phyloP scores from a whole-genome alignment of 805 yeast genomes.

The Kluyveromyces nonfermentans region DNA sequence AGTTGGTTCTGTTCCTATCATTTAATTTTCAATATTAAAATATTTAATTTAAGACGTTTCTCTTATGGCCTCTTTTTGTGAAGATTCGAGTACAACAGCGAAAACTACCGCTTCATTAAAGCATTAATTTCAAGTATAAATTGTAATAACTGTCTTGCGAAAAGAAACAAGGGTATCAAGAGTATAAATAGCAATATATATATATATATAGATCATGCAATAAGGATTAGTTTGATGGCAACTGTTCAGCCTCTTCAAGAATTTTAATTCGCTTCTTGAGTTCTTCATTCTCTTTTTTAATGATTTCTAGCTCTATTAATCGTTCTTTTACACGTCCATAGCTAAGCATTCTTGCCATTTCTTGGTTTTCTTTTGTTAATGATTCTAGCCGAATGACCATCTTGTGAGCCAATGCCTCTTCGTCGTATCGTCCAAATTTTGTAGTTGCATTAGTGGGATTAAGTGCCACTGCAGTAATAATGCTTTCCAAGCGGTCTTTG shows the following conservation, averaged over 20 bases:
- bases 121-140: not conserved
- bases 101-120: too few relatives aligned
- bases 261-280: conserved; percentile 27
- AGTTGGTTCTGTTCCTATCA: too few relatives aligned
- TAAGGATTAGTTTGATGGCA: not conserved
- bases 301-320: conserved; percentile 55
- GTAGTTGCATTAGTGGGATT: conserved; percentile 41
- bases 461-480: conserved; percentile 45
- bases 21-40: too few relatives aligned
- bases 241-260: not conserved
- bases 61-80: not conserved
- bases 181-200: not conserved
- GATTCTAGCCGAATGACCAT: conserved; percentile 52
- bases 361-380: conserved; percentile 60
- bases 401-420: conserved; percentile 66
- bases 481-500: conserved; percentile 51
- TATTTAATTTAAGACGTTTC: too few relatives aligned
- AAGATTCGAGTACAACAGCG: too few relatives aligned
- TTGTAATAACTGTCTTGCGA: not conserved
- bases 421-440: conserved; percentile 56
- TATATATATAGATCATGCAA: too few relatives aligned
- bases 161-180: too few relatives aligned
- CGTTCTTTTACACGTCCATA: conserved; percentile 69
- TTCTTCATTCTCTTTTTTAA: conserved; percentile 42
- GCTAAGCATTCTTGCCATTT: conserved; percentile 58